These are phyloP conservation scores for Penicillium sp. DNA, from an alignment of 2,329 filamentous ascomycete species.

Conservation along the genomic window DNA sequence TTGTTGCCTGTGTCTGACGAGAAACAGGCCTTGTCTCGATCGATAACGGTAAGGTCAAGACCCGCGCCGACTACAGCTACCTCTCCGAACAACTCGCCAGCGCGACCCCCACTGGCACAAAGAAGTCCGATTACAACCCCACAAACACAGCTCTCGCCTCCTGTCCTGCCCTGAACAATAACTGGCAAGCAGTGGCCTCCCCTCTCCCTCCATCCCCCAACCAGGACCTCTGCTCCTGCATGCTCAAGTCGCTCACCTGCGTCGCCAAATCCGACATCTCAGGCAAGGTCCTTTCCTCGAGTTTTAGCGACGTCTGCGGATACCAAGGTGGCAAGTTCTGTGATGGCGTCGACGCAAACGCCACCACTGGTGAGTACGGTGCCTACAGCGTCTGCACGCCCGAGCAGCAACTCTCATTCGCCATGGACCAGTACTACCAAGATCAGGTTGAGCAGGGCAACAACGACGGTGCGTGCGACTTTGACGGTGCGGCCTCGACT, in stretches of 20 bases:
- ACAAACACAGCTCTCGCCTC: constrained; percentile 68
- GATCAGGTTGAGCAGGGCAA: constrained; percentile 40
- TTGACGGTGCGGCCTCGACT: constrained; percentile 45
- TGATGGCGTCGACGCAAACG: constrained; percentile 46
- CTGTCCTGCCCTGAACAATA: constrained; percentile 69
- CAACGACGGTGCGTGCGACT: constrained; percentile 46
- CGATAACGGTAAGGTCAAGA: constrained; percentile 64
- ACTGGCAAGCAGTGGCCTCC: constrained; percentile 69
- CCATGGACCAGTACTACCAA: constrained; percentile 50
- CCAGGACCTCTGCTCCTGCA: constrained; percentile 78
- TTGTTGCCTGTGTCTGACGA: background rate
- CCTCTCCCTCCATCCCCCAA: constrained; percentile 82
- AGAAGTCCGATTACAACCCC: constrained; percentile 70
- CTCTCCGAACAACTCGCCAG: constrained; percentile 71
- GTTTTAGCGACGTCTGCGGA: constrained; percentile 65
- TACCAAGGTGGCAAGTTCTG: constrained; percentile 36
- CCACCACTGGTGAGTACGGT: constrained; percentile 47
- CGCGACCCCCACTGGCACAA: constrained; percentile 67
- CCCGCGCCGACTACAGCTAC: constrained; percentile 73
- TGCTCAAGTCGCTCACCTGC: constrained; percentile 74
- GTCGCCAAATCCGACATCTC: constrained; percentile 63
- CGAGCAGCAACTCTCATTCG: constrained; percentile 48
- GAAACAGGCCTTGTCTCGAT: constrained; percentile 70
- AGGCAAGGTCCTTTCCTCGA: constrained; percentile 62
- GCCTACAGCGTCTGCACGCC: constrained; percentile 51